Evolutionary conservation across 1,139 yeast genomes (phyloP), one percentile per base, ranked within the genome.

Genomic region (Pneumocystis carinii): DNA sequence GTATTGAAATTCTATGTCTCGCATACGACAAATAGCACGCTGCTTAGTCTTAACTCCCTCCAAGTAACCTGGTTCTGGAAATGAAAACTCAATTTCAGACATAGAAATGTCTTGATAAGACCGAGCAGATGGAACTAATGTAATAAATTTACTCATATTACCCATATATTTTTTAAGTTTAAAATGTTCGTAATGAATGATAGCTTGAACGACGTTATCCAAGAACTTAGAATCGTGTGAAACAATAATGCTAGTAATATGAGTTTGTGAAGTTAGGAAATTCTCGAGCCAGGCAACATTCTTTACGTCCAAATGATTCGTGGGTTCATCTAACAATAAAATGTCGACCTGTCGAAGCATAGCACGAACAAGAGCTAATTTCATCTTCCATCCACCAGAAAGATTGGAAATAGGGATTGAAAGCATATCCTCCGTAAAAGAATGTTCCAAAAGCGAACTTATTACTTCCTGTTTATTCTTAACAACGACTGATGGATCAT

Each of bases 321-420:
- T 92, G 82, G 98, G 98, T 84, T 92, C 98, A 84, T 92, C 98
- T 78, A 92, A 85, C 79, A 92, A 84, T 79, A 92, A 83, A 76
- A 92, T 92, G 80, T 92, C 97, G 74, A 97, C 97, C 81, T 90
- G 90, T 84, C 88, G 88, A 81, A 92, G 87, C 77, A 92, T 97
- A 76, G 98, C 98, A 82, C 97, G 88, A 73, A 97, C 97, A 75
- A 92, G 84, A 76, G 97, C 98, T 78, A 92, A 85, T 83, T 92
- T 92, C 98, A 92, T 92, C 85, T 92, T 92, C 98, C 98, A 92
- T 85, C 98, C 98, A 86, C 98, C 98, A 75, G 97, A 90, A 73
- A 92, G 83, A 69, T 97, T 88, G 76, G 90, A 85, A 77, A 92
- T 69, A 55, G 68, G 69, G 65, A 90, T 77, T 95, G 95, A 94